Evolutionary conservation across 1,139 yeast genomes (phyloP), one percentile per base, ranked within the genome.

Genomic region (Saccharomyces uvarum): DNA sequence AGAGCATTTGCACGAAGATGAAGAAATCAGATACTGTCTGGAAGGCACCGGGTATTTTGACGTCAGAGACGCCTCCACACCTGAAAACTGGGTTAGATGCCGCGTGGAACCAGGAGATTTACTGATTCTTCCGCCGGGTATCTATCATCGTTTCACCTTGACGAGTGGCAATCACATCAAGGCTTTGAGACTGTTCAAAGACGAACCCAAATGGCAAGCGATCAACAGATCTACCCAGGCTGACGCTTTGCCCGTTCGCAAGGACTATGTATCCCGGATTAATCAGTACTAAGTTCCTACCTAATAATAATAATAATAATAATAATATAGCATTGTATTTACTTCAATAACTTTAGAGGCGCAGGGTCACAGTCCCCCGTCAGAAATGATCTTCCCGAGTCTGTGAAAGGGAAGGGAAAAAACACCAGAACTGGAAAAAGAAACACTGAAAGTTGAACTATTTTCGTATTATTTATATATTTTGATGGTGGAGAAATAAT

Each of bases 191-290:
- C 75, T 93, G 62, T 93, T 93, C 75, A 84, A 89, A 71, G 97
- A 90, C 63, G 97, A 91, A 72, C 98, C 98, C 32, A 90, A 89
- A 69, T 93, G 99, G 98, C 82, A 87, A 55, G 97, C 98, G 8
- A 80, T 88, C 65, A 82, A 84, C 68, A 79, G 96, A 60, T 82
- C 85, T 0, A 75, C 69, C 5, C 76, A 69, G 7, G 77, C 76
- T 14, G 80, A 76, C 57, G 59, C 58, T 16, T 78, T 78, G 63
- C 52, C 62, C 44, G 67, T 70, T 60, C 73, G 83, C 56, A 56
- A 64, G 54, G 70, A 73, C 52, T 81, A 81, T 61, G 58, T 81
- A 55, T 61, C 66, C 32, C 63, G 68, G 13, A 67, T 73, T 8
- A 13, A 28, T 21, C 19, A 32, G n/a, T 11, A n/a, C 11, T 31